phyloP scores from a whole-genome alignment of 2,329 filamentous ascomycete species.

The Alternaria viburni region DNA sequence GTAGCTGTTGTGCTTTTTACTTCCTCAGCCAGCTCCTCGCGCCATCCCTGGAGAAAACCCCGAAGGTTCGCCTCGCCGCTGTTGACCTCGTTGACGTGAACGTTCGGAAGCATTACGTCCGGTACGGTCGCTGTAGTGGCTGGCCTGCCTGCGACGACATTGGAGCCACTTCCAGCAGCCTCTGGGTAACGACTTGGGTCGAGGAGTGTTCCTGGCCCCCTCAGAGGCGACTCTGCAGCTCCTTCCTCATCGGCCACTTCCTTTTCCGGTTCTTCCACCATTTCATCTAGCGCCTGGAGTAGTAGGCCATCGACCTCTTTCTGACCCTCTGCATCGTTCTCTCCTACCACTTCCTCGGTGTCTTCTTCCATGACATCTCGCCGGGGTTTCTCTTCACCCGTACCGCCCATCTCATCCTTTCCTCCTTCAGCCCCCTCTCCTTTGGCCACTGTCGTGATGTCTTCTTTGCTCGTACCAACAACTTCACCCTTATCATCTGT shows the following conservation, averaged over 20 bases:
- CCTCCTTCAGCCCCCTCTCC: not conserved
- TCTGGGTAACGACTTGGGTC: not conserved
- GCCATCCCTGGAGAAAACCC: not conserved
- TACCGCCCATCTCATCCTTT: not conserved
- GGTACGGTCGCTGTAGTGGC: not conserved
- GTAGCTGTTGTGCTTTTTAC: not conserved
- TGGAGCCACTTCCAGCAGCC: not conserved
- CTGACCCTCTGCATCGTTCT: not conserved
- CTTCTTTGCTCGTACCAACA: not conserved
- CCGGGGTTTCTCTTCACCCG: not conserved
- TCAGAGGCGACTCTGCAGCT: not conserved
- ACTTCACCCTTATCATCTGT: not conserved
- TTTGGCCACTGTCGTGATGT: not conserved
- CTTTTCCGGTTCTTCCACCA: not conserved
- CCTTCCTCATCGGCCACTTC: not conserved
- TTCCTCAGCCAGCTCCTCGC: not conserved
- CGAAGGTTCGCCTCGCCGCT: not conserved
- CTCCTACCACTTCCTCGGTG: not conserved
- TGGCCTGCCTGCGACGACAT: not conserved
- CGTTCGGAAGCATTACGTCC: not conserved
- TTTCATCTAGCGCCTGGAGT: not conserved
- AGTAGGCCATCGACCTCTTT: not conserved
- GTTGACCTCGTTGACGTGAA: not conserved
- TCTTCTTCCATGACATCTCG: not conserved
- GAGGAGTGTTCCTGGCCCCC: not conserved